Conservation (phyloP, 805 yeast genomes). For the Wickerhamomyces silvicola region DNA sequence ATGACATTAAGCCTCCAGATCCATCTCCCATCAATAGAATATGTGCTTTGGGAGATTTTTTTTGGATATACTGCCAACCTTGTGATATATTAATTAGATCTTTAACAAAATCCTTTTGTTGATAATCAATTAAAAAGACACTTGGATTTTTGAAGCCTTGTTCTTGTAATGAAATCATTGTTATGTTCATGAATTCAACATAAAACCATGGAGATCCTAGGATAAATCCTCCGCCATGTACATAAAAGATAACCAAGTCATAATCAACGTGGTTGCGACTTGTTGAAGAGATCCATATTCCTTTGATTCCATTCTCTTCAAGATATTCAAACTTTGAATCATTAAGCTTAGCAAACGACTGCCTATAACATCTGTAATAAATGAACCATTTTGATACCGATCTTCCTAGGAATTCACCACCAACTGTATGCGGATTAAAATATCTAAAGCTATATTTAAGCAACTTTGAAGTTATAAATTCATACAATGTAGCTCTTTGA, state of each 20-base stretch:
- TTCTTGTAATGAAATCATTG: conserved; percentile 34
- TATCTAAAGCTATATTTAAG: conserved; percentile 1
- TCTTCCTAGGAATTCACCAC: conserved; percentile 1
- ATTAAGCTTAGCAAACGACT: conserved; percentile 1
- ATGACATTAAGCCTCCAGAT: conserved; percentile 38
- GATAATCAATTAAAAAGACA: conserved; percentile 31
- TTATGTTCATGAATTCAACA: conserved; percentile 36
- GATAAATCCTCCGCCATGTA: conserved; percentile 39
- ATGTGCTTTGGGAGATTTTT: conserved; percentile 21
- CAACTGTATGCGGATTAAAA: conserved; percentile 1
- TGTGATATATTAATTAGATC: conserved; percentile 23
- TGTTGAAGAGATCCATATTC: conserved; percentile 28
- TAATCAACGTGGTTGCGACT: conserved; percentile 17
- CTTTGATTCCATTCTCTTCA: conserved; percentile 23
- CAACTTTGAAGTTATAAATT: conserved; percentile 1
- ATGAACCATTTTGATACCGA: neutral
- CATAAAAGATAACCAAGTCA: conserved; percentile 37
- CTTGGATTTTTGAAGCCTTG: conserved; percentile 47
- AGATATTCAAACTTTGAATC: conserved; percentile 5
- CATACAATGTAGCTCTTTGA: conserved; percentile 3
- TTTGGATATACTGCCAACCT: conserved; percentile 27
- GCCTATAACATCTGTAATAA: conserved; percentile 2
- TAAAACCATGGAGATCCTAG: conserved; percentile 33
- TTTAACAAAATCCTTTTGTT: conserved; percentile 15
- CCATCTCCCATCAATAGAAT: conserved; percentile 40